Conservation (phyloP, 768 basidiomycete genomes). For the Kwoniella botswanensis region DNA sequence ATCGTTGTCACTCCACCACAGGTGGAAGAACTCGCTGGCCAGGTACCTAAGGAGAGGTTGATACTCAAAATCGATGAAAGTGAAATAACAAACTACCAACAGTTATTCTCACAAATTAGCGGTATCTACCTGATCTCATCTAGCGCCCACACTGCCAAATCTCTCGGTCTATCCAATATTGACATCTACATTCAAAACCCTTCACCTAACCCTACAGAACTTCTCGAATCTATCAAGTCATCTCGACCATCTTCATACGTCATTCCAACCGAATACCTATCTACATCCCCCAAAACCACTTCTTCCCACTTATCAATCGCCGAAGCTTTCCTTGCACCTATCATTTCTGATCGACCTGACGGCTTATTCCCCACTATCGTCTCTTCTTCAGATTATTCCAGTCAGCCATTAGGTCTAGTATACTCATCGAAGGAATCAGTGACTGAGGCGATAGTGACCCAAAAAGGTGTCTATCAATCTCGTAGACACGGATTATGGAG, state of each 20-base stretch:
- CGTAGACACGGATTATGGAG: constrained; percentile 94
- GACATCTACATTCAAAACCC: constrained; percentile 59
- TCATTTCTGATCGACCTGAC: constrained; percentile 85
- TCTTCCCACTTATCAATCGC: constrained; percentile 70
- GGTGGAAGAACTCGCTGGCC: constrained; percentile 60
- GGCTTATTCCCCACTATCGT: constrained; percentile 93
- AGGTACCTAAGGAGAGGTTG: constrained; percentile 75
- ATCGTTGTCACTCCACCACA: constrained; percentile 71
- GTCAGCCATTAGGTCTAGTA: constrained; percentile 75
- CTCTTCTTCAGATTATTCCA: constrained; percentile 63
- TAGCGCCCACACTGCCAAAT: constrained; percentile 54
- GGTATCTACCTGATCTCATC: constrained; percentile 66
- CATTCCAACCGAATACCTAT: constrained; percentile 69
- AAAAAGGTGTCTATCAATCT: constrained; percentile 93
- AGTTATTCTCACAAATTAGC: constrained; percentile 77
- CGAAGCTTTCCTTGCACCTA: constrained; percentile 81
- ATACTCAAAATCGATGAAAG: constrained; percentile 76
- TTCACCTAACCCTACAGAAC: constrained; percentile 66
- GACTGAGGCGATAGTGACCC: constrained; percentile 81
- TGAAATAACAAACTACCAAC: constrained; percentile 70
- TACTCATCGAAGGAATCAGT: constrained; percentile 91
- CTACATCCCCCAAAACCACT: constrained; percentile 68
- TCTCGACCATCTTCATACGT: constrained; percentile 70
- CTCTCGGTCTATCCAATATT: constrained; percentile 41
- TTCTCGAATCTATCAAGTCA: constrained; percentile 66